These are phyloP conservation scores for Annulohypoxylon truncatum DNA, from an alignment of 2,329 filamentous ascomycete genomes.

Conservation along the genomic window DNA sequence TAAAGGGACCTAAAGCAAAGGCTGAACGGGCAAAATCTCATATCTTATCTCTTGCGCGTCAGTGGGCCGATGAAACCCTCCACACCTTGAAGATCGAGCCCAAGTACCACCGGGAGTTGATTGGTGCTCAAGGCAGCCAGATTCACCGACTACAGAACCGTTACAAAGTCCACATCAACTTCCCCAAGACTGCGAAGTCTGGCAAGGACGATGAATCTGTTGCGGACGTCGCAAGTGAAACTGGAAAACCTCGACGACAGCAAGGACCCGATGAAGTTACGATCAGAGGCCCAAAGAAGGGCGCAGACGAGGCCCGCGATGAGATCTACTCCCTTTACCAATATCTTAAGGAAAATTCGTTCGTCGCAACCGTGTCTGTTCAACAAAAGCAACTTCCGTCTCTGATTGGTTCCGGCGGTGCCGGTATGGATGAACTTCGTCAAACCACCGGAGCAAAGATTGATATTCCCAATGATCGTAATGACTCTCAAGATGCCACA, in stretches of 20 bases:
- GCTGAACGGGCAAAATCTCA: conserved; percentile 86
- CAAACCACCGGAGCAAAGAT: conserved; percentile 87
- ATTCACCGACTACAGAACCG: conserved; percentile 93
- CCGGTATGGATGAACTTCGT: conserved; percentile 90
- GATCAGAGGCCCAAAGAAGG: conserved; percentile 90
- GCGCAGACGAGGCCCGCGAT: conserved; percentile 89
- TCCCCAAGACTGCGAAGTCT: conserved; percentile 77
- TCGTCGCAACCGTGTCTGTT: conserved; percentile 82
- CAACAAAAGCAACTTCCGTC: conserved; percentile 94
- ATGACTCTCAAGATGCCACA: conserved; percentile 73
- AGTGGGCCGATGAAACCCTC: conserved; percentile 90
- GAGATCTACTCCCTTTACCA: conserved; percentile 90
- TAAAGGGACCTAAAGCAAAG: conserved; percentile 96
- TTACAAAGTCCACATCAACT: conserved; percentile 95
- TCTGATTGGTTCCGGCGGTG: conserved; percentile 89
- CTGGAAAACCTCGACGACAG: conserved; percentile 72
- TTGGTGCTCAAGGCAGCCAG: conserved; percentile 86
- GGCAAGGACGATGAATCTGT: conserved; percentile 76
- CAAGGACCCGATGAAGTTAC: conserved; percentile 90
- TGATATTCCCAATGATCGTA: conserved; percentile 85
- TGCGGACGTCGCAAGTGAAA: conserved; percentile 76
- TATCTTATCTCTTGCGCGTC: conserved; percentile 81
- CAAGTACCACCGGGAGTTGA: conserved; percentile 93
- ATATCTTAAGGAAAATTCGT: conserved; percentile 89
- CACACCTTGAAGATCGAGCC: conserved; percentile 90